These are phyloP conservation scores for Geranium brycei DNA, from an alignment of 345 rosid genomes.

Conservation along the genomic window DNA sequence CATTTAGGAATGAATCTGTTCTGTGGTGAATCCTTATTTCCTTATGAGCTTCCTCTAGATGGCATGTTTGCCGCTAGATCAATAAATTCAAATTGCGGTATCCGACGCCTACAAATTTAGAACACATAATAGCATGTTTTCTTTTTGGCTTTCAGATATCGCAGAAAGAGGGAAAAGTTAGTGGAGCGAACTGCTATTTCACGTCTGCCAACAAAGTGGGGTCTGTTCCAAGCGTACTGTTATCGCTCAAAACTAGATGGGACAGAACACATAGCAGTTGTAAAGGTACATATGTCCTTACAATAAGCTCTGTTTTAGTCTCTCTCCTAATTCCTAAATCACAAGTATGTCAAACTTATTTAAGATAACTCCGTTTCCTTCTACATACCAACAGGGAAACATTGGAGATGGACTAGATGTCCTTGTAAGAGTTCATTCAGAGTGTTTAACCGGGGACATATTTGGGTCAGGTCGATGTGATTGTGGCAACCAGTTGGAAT, in stretches of 20 bases:
- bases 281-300: constrained; percentile 37
- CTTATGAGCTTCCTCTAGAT: too few relatives aligned
- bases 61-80: not conserved
- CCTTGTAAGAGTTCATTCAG: constrained; percentile 82
- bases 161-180: constrained; percentile 65
- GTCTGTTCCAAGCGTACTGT: constrained; percentile 57
- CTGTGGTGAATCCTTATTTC: too few relatives aligned
- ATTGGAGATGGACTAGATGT: constrained; percentile 70
- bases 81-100: not conserved
- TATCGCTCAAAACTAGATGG: constrained; percentile 67
- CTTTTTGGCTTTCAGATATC: constrained; percentile 29
- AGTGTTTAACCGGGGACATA: constrained; percentile 76
- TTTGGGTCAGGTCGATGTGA: constrained; percentile 81
- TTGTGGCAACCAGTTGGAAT: constrained; percentile 67
- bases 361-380: constrained; percentile 4
- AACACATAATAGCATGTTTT: not conserved
- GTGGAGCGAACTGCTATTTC: constrained; percentile 56
- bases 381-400: constrained; percentile 34
- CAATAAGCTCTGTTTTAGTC: not conserved
- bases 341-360: not conserved
- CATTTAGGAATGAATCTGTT: too few relatives aligned
- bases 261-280: constrained; percentile 61
- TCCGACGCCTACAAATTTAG: not conserved
- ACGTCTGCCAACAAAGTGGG: constrained; percentile 74
- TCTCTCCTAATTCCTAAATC: not conserved